Conservation (phyloP, 352 stramenopile genomes). For the Albugo laibachii region DNA sequence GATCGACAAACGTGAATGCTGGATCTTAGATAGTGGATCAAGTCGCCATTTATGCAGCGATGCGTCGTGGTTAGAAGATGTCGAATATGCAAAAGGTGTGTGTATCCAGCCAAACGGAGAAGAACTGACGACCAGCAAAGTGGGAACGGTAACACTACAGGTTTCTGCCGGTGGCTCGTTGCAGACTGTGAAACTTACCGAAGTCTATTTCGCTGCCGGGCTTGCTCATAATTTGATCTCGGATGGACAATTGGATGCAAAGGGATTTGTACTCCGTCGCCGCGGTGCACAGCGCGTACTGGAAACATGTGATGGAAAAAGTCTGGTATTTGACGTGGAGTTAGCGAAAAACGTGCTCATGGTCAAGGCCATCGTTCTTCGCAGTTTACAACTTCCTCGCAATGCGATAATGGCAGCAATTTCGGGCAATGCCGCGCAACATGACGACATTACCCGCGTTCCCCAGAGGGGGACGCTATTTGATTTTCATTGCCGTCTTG, state of each 20-base stretch:
- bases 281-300: background rate
- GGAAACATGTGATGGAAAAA: background rate
- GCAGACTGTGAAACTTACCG: background rate
- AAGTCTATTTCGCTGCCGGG: background rate
- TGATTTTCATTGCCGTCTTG: constrained; percentile 2
- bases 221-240: background rate
- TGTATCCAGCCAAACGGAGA: background rate
- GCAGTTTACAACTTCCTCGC: too few species aligned
- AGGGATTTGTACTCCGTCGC: background rate
- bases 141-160: background rate
- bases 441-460: background rate
- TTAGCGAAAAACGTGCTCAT: background rate
- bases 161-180: background rate
- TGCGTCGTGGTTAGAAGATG: background rate
- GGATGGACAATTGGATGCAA: background rate
- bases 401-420: background rate
- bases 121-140: background rate
- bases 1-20: too few species aligned
- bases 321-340: background rate
- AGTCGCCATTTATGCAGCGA: background rate
- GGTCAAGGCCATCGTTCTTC: background rate
- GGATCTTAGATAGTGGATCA: background rate
- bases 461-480: background rate
- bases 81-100: background rate
- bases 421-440: background rate